These are phyloP conservation scores for Leccinum uliginosum DNA, from an alignment of 768 basidiomycete species.

Conservation along the genomic window DNA sequence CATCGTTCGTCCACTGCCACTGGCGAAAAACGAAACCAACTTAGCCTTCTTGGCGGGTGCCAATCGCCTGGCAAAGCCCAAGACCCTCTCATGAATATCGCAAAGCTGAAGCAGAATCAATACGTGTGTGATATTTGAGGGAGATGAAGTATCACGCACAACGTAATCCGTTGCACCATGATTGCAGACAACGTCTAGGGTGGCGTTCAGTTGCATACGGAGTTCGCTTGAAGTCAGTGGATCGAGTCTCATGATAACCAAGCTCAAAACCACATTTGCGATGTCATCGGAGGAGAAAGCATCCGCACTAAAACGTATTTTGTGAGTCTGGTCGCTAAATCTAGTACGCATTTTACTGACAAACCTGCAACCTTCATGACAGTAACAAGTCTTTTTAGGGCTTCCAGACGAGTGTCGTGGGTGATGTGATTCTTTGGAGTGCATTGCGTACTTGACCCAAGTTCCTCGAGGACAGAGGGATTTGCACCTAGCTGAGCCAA, in stretches of 20 bases:
- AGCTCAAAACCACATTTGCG: conserved; percentile 43
- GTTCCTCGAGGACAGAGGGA: conserved; percentile 29
- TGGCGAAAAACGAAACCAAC: conserved; percentile 47
- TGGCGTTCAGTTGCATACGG: conserved; percentile 40
- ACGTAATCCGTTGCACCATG: conserved; percentile 30
- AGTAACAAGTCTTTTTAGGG: conserved; percentile 39
- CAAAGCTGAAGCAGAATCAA: conserved; percentile 39
- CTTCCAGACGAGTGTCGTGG: conserved; percentile 23
- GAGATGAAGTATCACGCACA: conserved; percentile 14
- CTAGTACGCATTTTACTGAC: conserved; percentile 34
- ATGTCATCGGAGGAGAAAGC: conserved; percentile 38
- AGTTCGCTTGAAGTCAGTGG: conserved; percentile 41
- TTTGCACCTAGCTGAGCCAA: conserved; percentile 46
- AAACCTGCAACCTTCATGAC: conserved; percentile 41
- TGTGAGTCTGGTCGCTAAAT: not conserved
- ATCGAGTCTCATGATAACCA: conserved; percentile 59
- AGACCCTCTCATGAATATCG: conserved; percentile 41
- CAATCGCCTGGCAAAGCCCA: conserved; percentile 38
- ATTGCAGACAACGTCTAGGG: conserved; percentile 45
- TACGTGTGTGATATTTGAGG: not conserved
- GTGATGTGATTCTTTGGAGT: conserved; percentile 13
- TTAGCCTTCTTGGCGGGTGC: conserved; percentile 47
- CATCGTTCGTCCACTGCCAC: conserved; percentile 44
- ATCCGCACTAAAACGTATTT: conserved; percentile 26
- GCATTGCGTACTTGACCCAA: conserved; percentile 28